Base-by-base conservation (phyloP, 1,284 basidiomycete species). In the Flammula alnicola region DNA sequence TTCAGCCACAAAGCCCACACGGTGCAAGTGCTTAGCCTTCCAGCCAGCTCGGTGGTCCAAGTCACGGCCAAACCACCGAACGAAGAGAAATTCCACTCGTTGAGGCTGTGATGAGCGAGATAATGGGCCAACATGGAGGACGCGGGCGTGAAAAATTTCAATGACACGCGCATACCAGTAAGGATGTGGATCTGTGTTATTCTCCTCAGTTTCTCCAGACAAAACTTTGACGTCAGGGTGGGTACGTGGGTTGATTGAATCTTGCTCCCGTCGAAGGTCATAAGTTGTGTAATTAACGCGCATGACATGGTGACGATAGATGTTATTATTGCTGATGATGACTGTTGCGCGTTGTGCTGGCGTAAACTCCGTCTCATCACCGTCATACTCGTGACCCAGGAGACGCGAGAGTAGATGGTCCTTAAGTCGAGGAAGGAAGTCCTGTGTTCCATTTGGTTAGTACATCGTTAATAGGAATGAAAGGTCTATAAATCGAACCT, bases 201-300 rank as follows among this genome's bases (percentile, higher is more conserved):
- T n/a, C n/a, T n/a, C n/a, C n/a, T n/a, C n/a, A n/a, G n/a, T n/a
- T n/a, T n/a, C n/a, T n/a, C n/a, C n/a, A n/a, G 3, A 14, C n/a
- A 12, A 33, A 32, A 12, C 68, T 63, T 1, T 52, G 8, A 11
- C 45, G 10, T 54, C 26, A 3, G 33, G 50, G 1, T 14, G 20
- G 9, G 63, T 64, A 0, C 56, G 41, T 0, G 69, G 69, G 40
- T 73, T 76, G 30, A 78, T 52, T 0, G 58, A 62, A 49, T 79
- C 76, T 54, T 75, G 72, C 0, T 53, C 58, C 1, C 66, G 58
- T 2, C 63, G 57, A 10, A 73, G 43, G 44, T 78, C 67, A 48
- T 79, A 78, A 0, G 71, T 74, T 0, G 71, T 78, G 47, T 74
- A 77, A 42, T 77, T 77, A 40, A 79, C 44, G 0, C 60, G 62